Base-by-base conservation (phyloP, 2,329 filamentous ascomycete genomes). In the Akanthomyces dipterigenus region DNA sequence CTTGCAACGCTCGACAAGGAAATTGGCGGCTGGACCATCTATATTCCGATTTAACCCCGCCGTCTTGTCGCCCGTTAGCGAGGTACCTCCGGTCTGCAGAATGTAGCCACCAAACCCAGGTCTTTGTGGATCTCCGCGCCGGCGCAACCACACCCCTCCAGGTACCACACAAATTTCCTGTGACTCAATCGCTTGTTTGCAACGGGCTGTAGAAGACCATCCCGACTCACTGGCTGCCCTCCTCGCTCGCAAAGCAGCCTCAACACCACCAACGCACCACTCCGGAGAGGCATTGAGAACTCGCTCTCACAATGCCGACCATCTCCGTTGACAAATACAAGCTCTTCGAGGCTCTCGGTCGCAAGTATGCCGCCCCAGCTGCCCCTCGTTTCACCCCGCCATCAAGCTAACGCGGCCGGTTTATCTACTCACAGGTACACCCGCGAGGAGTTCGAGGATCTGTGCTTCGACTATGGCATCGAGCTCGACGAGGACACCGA, bases 391-490 rank as follows among this genome's bases (percentile, higher is more conserved):
- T 42, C 57, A 60, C 22, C 61, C 58, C 63, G 63, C 65, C 55
- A 65, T 50, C 58, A 62, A 63, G 59, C 64, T 54, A 65, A 67
- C 60, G 63, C 48, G 54, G 63, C 45, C 42, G n/a, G 60, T 11
- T 20, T 48, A 24, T 31, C 45, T 34, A 24, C 22, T 36, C 46
- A 45, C 63, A 93, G 89, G 67, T 93, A 90, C 76, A 96, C 93
- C 60, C 95, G 91, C 65, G 86, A 96, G 70, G 91, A 96, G 72
- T 99, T 99, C 72, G 95, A 99, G 76, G 90, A 96, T 72, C 82
- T 99, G 68, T 98, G 95, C 77, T 99, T 99, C 83, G 93, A 99
- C 71, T 99, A 96, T 73, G 93, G 93, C 63, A 96, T 99, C 73
- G 95, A 99, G 77, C 85, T 99, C 68, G 95, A 99, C 78, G 93